Percentiles rank a stretch among this genome's conserved stretches.
These are phyloP conservation scores for Ilyonectria robusta DNA, from an alignment of 2,329 filamentous ascomycete species.

Conservation along the genomic window DNA sequence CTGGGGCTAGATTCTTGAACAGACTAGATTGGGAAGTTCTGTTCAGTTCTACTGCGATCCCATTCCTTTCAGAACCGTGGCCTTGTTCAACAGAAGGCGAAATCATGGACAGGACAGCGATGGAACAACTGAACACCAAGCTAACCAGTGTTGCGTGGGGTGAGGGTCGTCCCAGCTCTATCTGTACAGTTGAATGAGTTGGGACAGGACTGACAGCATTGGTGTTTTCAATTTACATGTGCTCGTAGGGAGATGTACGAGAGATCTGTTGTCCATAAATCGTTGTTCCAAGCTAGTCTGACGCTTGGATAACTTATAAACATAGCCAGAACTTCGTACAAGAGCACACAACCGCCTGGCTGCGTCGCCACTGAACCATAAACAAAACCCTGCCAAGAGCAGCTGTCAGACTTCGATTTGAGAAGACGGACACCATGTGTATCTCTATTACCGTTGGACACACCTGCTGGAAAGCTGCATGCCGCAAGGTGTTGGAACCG, in stretches of 20 bases:
- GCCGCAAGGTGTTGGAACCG: neutral
- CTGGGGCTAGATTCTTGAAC: too few relatives aligned
- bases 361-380: neutral
- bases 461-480: neutral
- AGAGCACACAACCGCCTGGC: neutral
- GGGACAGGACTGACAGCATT: neutral
- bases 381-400: neutral
- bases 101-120: neutral
- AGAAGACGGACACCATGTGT: slow-evolving; percentile 4
- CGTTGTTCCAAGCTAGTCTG: neutral
- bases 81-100: too few relatives aligned
- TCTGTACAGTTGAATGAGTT: neutral
- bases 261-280: neutral
- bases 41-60: too few relatives aligned
- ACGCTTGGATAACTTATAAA: neutral
- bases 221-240: neutral
- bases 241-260: neutral
- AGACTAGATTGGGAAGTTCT: too few relatives aligned
- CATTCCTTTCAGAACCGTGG: too few relatives aligned
- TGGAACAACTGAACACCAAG: neutral
- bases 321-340: neutral
- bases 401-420: neutral
- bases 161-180: too few relatives aligned
- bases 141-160: neutral
- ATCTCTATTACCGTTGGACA: neutral